Base-by-base conservation (phyloP, 208 protist genomes). In the Wallacemonas sp. region DNA sequence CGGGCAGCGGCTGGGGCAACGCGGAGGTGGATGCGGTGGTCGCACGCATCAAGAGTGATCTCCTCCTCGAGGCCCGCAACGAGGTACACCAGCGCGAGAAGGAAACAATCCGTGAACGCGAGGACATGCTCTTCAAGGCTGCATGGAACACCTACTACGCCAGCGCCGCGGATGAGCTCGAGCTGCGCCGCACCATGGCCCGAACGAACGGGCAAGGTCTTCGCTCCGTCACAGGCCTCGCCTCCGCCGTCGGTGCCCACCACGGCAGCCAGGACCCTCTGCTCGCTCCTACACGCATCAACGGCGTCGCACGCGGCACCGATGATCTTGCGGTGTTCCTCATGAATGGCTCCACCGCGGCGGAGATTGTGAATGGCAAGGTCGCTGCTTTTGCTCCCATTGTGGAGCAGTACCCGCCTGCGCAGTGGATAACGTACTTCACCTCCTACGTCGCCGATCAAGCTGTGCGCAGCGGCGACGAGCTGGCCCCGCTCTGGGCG, bases 31-130 rank as follows among this genome's bases (percentile, higher is more conserved):
- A 91, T 42, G 74, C 70, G 0, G 80, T 91, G 36, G 81, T 91
- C 62, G 79, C 71, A n/a, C 74, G 77, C 36, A 66, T 77, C 24
- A 76, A 84, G 46, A 56, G 68, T 12, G 74, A 86, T 21, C 75
- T 86, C 8, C 67, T 88, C 31, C 72, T 74, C n/a, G 75, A 82
- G n/a, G 75, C 77, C 26, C 79, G 86, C 46, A 67, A 80, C 49
- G 79, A 79, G 44, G 83, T 86, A 41, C 80, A 91, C 63, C 76
- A 70, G 44, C 80, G 76, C n/a, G 81, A 86, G 53, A 77, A 77
- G 41, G 67, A 81, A 34, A 45, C 75, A 9, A 62, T 88, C 62
- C 79, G 77, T n/a, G 70, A 83, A 26, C 85, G 78, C 39, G 76
- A 81, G 26, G 71, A 82, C 53, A 66, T 60, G 19, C 72, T 91